phyloP scores from a whole-genome alignment of 495 filamentous ascomycete species.

The Thermochaetoides thermophila region DNA sequence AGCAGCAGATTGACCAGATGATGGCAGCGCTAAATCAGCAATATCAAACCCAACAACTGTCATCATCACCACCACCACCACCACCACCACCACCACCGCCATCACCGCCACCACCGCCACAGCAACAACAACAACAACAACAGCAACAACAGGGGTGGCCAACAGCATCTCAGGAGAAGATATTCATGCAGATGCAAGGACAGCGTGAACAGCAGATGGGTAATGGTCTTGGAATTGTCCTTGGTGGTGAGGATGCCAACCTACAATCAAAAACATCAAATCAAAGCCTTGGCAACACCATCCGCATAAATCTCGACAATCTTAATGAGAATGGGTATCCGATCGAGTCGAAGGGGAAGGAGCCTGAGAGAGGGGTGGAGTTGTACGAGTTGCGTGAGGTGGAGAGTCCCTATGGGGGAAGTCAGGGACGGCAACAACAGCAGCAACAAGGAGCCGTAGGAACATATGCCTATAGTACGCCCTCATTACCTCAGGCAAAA shows the following conservation, averaged over 20 bases:
- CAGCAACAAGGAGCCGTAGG: background rate
- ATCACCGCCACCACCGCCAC: conserved; percentile 5
- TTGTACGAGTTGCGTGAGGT: conserved; percentile 20
- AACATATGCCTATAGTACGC: conserved; percentile 12
- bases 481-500: no score
- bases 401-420: conserved; percentile 16
- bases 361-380: conserved; percentile 17
- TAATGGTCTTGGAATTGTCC: conserved; percentile 21
- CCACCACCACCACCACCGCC: background rate
- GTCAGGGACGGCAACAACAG: background rate
- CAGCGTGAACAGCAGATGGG: conserved; percentile 16
- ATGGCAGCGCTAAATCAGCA: background rate
- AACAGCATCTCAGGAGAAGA: no score
- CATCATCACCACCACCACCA: conserved; percentile 4
- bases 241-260: conserved; percentile 17
- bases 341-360: conserved; percentile 19
- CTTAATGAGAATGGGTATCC: conserved; percentile 5
- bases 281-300: background rate
- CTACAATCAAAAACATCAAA: background rate
- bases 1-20: conserved; percentile 13
- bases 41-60: no score
- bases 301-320: no score
- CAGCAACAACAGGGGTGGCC: conserved; percentile 2
- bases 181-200: conserved; percentile 14
- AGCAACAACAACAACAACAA: conserved; percentile 1